Conservation (phyloP, 2,329 filamentous ascomycete genomes). For the Zasmidium cellare region DNA sequence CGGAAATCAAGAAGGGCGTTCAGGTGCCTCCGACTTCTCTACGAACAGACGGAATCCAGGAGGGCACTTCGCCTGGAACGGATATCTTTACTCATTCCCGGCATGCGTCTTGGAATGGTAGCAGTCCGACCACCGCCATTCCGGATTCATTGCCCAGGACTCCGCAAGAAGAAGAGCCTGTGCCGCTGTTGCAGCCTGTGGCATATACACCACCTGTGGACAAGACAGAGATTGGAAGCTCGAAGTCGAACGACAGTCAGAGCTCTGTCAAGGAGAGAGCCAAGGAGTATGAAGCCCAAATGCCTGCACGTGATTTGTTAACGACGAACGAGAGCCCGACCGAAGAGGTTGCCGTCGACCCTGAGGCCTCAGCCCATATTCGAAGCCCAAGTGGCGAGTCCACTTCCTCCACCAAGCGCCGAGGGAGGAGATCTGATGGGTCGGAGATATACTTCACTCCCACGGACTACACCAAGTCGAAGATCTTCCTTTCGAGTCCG, state of each 20-base stretch:
- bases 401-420: slow-evolving; percentile 6
- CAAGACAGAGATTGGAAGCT: neutral
- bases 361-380: slow-evolving; percentile 7
- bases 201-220: slow-evolving; percentile 7
- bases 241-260: slow-evolving; percentile 1
- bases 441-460: slow-evolving; percentile 31
- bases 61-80: slow-evolving; percentile 6
- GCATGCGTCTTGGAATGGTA: slow-evolving; percentile 12
- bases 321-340: neutral
- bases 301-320: neutral
- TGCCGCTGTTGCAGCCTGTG: slow-evolving; percentile 10
- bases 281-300: slow-evolving; percentile 7
- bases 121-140: slow-evolving; percentile 9
- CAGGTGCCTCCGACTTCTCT: slow-evolving; percentile 16
- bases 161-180: slow-evolving; percentile 1
- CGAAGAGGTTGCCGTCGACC: slow-evolving; percentile 7
- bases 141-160: slow-evolving; percentile 7
- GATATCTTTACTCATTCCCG: slow-evolving; percentile 21
- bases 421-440: slow-evolving; percentile 6
- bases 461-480: slow-evolving; percentile 21
- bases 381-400: slow-evolving; percentile 10
- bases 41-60: neutral
- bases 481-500: slow-evolving; percentile 27
- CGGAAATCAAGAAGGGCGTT: slow-evolving; percentile 10
- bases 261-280: slow-evolving; percentile 9